Percentiles rank a stretch among this genome's conserved stretches.
These are phyloP conservation scores for Lentinus brumalis DNA, from an alignment of 768 basidiomycete genomes.

Conservation along the genomic window DNA sequence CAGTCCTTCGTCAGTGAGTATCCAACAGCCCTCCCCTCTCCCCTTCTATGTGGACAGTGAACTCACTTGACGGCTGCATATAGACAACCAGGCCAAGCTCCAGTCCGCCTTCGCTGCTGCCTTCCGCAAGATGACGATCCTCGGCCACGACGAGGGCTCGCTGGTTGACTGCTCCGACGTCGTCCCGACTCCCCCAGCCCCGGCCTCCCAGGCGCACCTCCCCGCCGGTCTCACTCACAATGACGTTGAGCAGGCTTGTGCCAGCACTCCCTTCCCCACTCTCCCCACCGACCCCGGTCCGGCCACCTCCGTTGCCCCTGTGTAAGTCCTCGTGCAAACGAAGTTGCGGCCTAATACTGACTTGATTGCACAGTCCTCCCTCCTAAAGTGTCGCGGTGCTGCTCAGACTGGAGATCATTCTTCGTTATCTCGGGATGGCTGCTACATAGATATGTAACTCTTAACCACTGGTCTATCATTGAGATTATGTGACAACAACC, in stretches of 20 bases:
- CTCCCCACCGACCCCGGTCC: slow-evolving; percentile 34
- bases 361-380: no score
- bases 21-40: neutral
- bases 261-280: slow-evolving; percentile 13
- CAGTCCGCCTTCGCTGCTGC: slow-evolving; percentile 28
- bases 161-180: slow-evolving; percentile 24
- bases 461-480: no score
- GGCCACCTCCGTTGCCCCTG: slow-evolving; percentile 33
- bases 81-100: slow-evolving; percentile 31
- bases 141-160: slow-evolving; percentile 27
- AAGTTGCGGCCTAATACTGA: neutral
- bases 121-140: slow-evolving; percentile 33
- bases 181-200: slow-evolving; percentile 16
- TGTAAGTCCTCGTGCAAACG: slow-evolving; percentile 26
- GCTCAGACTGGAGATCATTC: no score
- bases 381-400: no score
- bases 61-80: neutral
- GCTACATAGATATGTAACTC: no score
- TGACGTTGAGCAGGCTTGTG: slow-evolving; percentile 30
- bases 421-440: no score
- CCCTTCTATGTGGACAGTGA: neutral
- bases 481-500: no score
- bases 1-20: slow-evolving; percentile 32
- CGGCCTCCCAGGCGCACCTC: slow-evolving; percentile 20
- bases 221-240: slow-evolving; percentile 26